A percentile compares a stretch with the other conserved stretches of the same genome.
phyloP scores from a whole-genome alignment of 106 monocot species.

The Dendrobium nobile region DNA sequence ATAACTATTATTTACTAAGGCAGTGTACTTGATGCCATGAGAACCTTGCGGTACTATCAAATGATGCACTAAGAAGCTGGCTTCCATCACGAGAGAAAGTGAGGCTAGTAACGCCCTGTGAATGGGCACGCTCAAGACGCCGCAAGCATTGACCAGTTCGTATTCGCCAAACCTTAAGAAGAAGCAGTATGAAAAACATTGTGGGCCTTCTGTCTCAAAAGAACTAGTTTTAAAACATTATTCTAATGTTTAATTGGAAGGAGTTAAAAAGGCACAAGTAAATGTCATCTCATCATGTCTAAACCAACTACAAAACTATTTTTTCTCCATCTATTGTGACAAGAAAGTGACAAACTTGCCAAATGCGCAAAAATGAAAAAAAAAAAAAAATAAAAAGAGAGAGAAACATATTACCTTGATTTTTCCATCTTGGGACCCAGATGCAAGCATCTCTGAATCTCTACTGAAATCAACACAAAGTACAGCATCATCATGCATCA shows the following conservation, averaged over 20 bases:
- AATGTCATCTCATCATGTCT: background rate
- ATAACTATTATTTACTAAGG: background rate
- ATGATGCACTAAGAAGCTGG: conserved; percentile 91
- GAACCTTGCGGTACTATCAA: conserved; percentile 95
- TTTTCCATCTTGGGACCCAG: conserved; percentile 97
- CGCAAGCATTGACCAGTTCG: conserved; percentile 90
- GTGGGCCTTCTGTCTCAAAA: background rate
- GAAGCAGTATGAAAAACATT: background rate
- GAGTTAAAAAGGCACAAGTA: background rate
- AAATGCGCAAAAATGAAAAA: too few species aligned
- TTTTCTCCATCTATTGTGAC: background rate
- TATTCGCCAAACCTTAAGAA: conserved; percentile 84
- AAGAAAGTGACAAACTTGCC: background rate
- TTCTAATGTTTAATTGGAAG: background rate
- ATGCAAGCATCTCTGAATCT: conserved; percentile 95
- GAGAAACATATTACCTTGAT: conserved; percentile 59
- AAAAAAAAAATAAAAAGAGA: background rate
- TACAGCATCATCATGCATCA: conserved; percentile 97
- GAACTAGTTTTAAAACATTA: background rate
- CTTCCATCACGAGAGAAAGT: conserved; percentile 88
- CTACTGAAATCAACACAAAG: conserved; percentile 94
- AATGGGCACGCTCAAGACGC: conserved; percentile 87
- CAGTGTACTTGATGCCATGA: conserved; percentile 6
- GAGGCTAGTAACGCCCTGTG: conserved; percentile 91
- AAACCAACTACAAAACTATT: background rate